Evolutionary conservation across 2,329 filamentous ascomycete species (phyloP), one percentile per base, ranked within the genome.

Genomic region (Madurella fahalii): DNA sequence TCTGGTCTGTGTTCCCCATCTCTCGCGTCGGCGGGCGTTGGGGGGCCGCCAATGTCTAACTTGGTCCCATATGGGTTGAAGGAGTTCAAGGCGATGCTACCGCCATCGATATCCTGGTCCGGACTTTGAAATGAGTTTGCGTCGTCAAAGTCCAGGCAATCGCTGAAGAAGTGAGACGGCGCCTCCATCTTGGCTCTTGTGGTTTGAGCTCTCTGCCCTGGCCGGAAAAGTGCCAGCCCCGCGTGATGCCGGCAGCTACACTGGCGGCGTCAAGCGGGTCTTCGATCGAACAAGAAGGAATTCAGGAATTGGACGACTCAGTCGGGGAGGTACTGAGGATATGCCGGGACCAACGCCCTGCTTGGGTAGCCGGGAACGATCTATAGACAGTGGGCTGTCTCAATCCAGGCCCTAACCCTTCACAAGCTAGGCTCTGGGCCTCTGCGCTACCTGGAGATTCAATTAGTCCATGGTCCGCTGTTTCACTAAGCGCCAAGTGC

Each of bases 131-230:
- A 63, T 13, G 61, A 16, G 37, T 52, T 52, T 25, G 55, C 40
- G 39, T 58, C 61, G 20, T 59, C 55, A 20, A 64, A 57, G 41
- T 61, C 61, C 47, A 66, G 31, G 20, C 52, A 61, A 42, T 66
- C 62, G 47, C 54, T 58, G 46, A 62, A 61, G 49, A 62, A 65
- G 44, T 63, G 59, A 42, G 64, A 56, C 12, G 59, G 50, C 40
- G 55, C 45, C 46, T 64, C 63, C 63, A 65, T 65, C 40, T 54
- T 52, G 53, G 18, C 39, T 51, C 51, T 18, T 47, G 47, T 34
- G 31, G 16, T 16, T 40, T 37, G 37, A 49, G 34, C 39, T n/a
- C 43, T 40, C 46, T 30, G 34, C 39, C 16, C 44, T 37, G 32
- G 49, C 25, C 41, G 31, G 17, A 13, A 13, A 30, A 20, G 32